Evolutionary conservation across 257 asterid species (phyloP).

Genomic region (Solanum piurae): DNA sequence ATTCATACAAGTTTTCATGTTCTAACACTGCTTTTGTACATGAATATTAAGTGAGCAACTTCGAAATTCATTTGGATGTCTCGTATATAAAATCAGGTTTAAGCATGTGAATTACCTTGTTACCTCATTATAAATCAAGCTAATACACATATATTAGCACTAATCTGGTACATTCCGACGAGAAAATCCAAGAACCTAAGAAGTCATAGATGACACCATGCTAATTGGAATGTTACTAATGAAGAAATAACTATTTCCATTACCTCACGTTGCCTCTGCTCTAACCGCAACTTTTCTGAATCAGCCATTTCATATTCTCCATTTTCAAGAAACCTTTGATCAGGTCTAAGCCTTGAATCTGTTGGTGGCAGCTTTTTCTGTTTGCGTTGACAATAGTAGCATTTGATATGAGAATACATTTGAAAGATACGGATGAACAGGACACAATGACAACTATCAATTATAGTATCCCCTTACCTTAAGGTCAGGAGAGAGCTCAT

Average conservation of each 20-base stretch:
- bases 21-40: neutral
- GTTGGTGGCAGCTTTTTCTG: constrained; percentile 20
- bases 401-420: neutral
- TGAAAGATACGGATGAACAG: neutral
- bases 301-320: constrained; percentile 18
- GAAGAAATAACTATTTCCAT: neutral
- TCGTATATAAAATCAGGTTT: neutral
- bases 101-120: neutral
- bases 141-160: neutral
- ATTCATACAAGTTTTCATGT: neutral
- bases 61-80: neutral
- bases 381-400: neutral
- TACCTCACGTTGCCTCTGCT: constrained; percentile 18
- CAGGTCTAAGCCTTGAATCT: constrained; percentile 24
- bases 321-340: constrained; percentile 20
- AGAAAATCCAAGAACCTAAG: neutral
- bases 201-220: neutral
- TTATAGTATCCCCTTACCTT: constrained; percentile 1
- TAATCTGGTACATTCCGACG: neutral
- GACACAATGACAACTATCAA: neutral
- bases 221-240: neutral
- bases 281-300: constrained; percentile 17
- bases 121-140: neutral
- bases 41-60: neutral
- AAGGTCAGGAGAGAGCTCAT: constrained; percentile 13